phyloP scores from a whole-genome alignment of 805 yeast species.

The Metschnikowia rubicola region DNA sequence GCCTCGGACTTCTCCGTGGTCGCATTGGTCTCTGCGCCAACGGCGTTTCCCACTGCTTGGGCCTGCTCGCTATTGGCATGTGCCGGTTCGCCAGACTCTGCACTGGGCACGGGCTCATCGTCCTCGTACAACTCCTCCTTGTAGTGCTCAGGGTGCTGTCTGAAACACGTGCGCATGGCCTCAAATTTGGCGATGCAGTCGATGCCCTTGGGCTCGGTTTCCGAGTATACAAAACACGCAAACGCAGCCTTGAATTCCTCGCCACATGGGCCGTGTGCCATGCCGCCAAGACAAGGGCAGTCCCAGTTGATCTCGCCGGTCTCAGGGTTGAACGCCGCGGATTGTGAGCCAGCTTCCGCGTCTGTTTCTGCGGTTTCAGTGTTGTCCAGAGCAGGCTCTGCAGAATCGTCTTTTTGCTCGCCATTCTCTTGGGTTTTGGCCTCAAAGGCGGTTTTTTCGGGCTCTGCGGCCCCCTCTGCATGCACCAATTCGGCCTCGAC shows the following conservation, averaged over 20 bases:
- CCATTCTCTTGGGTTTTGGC: background rate
- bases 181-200: slow-evolving; percentile 91
- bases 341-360: slow-evolving; percentile 34
- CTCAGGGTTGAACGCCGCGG: slow-evolving; percentile 87
- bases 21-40: background rate
- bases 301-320: slow-evolving; percentile 99
- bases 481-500: slow-evolving; percentile 8
- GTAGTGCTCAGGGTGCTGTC: slow-evolving; percentile 87
- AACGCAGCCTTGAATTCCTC: slow-evolving; percentile 92
- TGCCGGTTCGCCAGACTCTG: background rate
- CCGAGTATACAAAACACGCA: slow-evolving; percentile 90
- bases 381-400: no score
- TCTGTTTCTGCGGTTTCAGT: background rate
- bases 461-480: slow-evolving; percentile 6
- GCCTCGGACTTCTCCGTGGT: background rate
- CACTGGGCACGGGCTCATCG: slow-evolving; percentile 26
- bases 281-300: slow-evolving; percentile 98
- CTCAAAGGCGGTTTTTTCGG: slow-evolving; percentile 7
- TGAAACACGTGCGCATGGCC: slow-evolving; percentile 91
- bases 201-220: slow-evolving; percentile 92
- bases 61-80: background rate
- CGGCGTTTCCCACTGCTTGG: background rate
- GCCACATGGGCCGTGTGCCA: slow-evolving; percentile 99
- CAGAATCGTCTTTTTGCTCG: background rate
- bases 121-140: slow-evolving; percentile 88